Conservation (phyloP, 148 eudicot genomes). For the Vaccinium corymbosum region DNA sequence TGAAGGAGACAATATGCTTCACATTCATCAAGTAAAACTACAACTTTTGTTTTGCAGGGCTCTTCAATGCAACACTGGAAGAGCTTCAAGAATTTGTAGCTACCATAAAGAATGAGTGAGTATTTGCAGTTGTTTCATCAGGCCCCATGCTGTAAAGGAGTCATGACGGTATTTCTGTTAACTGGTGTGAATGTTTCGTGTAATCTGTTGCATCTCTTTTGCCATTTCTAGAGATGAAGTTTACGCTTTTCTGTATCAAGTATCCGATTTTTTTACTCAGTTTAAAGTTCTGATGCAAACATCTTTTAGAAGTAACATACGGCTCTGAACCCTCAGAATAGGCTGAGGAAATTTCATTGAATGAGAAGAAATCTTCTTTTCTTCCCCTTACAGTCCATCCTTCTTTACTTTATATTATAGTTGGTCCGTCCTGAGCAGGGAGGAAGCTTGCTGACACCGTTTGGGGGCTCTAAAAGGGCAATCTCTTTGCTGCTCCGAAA, state of each 20-base stretch:
- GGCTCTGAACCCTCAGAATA: neutral
- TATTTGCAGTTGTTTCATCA: neutral
- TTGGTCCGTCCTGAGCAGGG: no score
- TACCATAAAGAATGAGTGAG: constrained; percentile 11
- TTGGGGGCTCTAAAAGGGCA: no score
- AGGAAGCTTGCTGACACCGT: no score
- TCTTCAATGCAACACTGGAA: constrained; percentile 15
- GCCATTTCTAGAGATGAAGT: neutral
- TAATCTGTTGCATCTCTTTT: neutral
- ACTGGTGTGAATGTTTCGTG: neutral
- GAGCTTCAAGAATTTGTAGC: constrained; percentile 22
- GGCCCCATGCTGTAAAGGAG: neutral
- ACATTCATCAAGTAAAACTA: neutral
- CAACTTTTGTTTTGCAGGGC: constrained; percentile 19
- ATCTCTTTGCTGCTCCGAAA: no score
- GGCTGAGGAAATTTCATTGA: neutral
- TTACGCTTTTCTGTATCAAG: neutral
- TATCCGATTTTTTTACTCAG: neutral
- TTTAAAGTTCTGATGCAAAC: neutral
- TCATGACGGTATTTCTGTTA: neutral
- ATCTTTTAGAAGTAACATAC: neutral
- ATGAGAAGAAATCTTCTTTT: neutral
- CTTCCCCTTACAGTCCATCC: no score
- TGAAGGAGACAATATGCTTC: neutral
- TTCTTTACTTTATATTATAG: no score